Evolutionary conservation across 2,329 filamentous ascomycete species (phyloP).

Genomic region (Coniochaeta pulveracea): DNA sequence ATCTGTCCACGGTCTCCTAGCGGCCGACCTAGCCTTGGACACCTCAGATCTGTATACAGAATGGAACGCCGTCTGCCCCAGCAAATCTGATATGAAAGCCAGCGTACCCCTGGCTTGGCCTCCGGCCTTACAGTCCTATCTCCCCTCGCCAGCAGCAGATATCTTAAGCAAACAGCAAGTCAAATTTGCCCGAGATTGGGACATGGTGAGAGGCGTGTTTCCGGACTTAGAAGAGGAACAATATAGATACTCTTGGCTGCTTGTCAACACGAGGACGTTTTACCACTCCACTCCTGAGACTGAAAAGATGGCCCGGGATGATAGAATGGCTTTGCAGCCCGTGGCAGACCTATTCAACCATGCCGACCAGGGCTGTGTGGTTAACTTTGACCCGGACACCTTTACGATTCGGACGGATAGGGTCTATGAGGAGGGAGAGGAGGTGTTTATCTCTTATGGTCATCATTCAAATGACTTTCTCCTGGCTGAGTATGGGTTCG

Average conservation of each 20-base stretch:
- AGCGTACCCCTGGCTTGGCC: slow-evolving; percentile 39
- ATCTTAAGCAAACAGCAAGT: slow-evolving; percentile 41
- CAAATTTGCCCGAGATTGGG: slow-evolving; percentile 30
- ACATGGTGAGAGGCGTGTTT: slow-evolving; percentile 18
- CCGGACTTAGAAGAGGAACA: slow-evolving; percentile 17
- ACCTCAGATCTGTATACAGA: slow-evolving; percentile 30
- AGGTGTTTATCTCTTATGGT: slow-evolving; percentile 60
- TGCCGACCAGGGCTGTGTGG: slow-evolving; percentile 35
- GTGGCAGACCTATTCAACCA: slow-evolving; percentile 63
- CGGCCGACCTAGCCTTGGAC: slow-evolving; percentile 53
- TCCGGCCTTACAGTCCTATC: slow-evolving; percentile 27
- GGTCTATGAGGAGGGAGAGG: slow-evolving; percentile 43
- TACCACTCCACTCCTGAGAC: slow-evolving; percentile 40
- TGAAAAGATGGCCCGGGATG: slow-evolving; percentile 30
- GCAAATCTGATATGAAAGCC: slow-evolving; percentile 40
- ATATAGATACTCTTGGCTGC: slow-evolving; percentile 41
- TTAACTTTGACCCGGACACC: slow-evolving; percentile 33
- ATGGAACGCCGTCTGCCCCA: slow-evolving; percentile 62
- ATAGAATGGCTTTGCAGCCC: slow-evolving; percentile 58
- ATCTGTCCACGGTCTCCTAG: slow-evolving; percentile 60
- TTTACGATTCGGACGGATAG: slow-evolving; percentile 43
- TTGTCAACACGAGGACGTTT: slow-evolving; percentile 51
- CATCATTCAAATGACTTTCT: slow-evolving; percentile 61
- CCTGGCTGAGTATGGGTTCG: slow-evolving; percentile 54
- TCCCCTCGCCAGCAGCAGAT: slow-evolving; percentile 29